Evolutionary conservation across 768 basidiomycete genomes (phyloP).

Genomic region (Nidularia pulvinata): DNA sequence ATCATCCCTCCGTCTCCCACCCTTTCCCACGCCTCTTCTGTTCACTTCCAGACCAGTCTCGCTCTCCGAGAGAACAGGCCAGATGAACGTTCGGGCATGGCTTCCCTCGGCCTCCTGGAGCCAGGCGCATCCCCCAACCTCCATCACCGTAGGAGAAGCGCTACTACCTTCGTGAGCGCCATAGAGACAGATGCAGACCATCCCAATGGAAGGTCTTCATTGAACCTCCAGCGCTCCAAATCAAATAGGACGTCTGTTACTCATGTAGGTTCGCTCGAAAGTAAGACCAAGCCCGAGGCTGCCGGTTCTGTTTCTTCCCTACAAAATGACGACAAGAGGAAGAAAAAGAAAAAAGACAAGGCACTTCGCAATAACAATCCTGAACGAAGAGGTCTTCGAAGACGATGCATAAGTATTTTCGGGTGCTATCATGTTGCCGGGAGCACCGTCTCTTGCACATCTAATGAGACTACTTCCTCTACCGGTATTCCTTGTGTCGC

Average conservation of each 20-base stretch:
- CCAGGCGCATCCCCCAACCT: slow-evolving; percentile 21
- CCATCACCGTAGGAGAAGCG: slow-evolving; percentile 59
- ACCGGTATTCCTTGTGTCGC: too few relatives aligned
- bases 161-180: slow-evolving; percentile 49
- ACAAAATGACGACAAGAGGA: slow-evolving; percentile 12
- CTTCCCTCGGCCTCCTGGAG: slow-evolving; percentile 50
- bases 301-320: slow-evolving; percentile 11
- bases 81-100: slow-evolving; percentile 48
- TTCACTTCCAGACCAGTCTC: slow-evolving; percentile 53
- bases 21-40: slow-evolving; percentile 62
- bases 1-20: slow-evolving; percentile 74
- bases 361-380: too few relatives aligned
- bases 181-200: slow-evolving; percentile 55
- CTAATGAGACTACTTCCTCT: too few relatives aligned
- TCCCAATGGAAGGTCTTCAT: slow-evolving; percentile 23
- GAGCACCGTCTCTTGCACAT: too few relatives aligned
- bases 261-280: slow-evolving; percentile 20
- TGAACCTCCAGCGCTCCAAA: slow-evolving; percentile 33
- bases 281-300: slow-evolving; percentile 16
- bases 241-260: slow-evolving; percentile 32
- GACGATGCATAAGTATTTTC: too few relatives aligned
- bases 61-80: slow-evolving; percentile 72
- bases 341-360: slow-evolving; percentile 20
- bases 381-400: too few relatives aligned
- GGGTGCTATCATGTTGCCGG: too few relatives aligned